Base-by-base conservation (phyloP, 106 monocot species). In the Allium fistulosum region DNA sequence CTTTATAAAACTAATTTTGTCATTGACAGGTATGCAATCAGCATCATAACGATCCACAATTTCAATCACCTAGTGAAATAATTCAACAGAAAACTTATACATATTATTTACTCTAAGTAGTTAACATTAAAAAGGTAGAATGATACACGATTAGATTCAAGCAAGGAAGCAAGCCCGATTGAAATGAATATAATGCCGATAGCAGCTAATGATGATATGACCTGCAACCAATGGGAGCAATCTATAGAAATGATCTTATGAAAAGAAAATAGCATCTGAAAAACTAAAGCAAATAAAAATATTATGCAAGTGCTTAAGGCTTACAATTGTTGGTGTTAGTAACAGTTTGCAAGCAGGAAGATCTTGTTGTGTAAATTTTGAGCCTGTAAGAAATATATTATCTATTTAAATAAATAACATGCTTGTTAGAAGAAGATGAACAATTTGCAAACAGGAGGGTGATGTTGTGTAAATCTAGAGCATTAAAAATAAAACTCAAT, bases 31-130 rank as follows among this genome's bases (percentile, higher is more conserved):
- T 48, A 92, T 65, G 80, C 92, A 92, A 53, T 76, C 85, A 47
- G 52, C 55, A 71, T 92, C 92, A 71, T 92, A 92, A 22, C 77
- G 75, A 59, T 92, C 77, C 46, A 83, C 76, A 53, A 92, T 78
- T 73, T 92, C 92, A 53, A 92, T 82, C 15, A 92, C 88, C 92
- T 92, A 8, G 2, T 55, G 53, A 11, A 55, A 12, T 55, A 11
- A 12, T 12, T 55, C 53, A 55, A 55, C 15, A 11, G 62, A 7
- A 47, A 63, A 26, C 13, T 37, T 18, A 61, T 16, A 47, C 26
- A 28, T 15, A 55, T 3, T 6, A 15, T 0, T 55, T 15, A 55
- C 37, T 58, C 58, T 9, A 12, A 7, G 48, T 48, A 9, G 8
- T 49, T 59, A 74, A 61, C 18, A 55, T 37, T 37, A 5, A 4